These are phyloP conservation scores for Aspergillus saccharolyticus DNA, from an alignment of 495 filamentous ascomycete genomes.

Conservation along the genomic window DNA sequence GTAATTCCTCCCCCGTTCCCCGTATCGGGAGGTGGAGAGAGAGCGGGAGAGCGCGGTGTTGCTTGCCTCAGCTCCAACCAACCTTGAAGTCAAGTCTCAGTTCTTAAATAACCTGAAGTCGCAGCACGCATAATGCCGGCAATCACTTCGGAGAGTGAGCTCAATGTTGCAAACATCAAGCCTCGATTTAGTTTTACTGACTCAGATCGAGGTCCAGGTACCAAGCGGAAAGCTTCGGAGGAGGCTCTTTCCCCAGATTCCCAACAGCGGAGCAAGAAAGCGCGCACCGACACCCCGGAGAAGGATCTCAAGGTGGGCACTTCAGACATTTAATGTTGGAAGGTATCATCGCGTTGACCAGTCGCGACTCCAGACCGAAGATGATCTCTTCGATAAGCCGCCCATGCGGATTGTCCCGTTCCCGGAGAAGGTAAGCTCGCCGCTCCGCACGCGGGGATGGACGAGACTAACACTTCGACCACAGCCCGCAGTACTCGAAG, in stretches of 20 bases:
- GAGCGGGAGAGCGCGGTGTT: not conserved
- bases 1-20: constrained; percentile 14
- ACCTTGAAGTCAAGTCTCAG: not conserved
- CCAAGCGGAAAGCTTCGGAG: constrained; percentile 75
- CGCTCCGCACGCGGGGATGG: constrained; percentile 1
- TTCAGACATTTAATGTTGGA: not conserved
- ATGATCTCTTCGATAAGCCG: constrained; percentile 30
- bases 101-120: not conserved
- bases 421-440: constrained; percentile 66
- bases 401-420: constrained; percentile 62
- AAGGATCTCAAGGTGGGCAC: constrained; percentile 42
- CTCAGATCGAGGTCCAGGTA: constrained; percentile 34
- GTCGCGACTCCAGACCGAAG: constrained; percentile 23
- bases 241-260: constrained; percentile 57
- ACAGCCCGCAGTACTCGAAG: constrained; percentile 85
- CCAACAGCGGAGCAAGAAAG: constrained; percentile 52
- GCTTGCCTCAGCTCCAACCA: not conserved
- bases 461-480: constrained; percentile 2
- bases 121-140: constrained; percentile 8
- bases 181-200: constrained; percentile 2
- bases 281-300: constrained; percentile 53
- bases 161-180: not conserved
- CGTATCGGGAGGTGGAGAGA: constrained; percentile 12
- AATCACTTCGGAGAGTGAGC: constrained; percentile 20
- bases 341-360: not conserved